Base-by-base conservation (phyloP, 805 yeast species). In the Schwanniomyces pseudopolymorphus region DNA sequence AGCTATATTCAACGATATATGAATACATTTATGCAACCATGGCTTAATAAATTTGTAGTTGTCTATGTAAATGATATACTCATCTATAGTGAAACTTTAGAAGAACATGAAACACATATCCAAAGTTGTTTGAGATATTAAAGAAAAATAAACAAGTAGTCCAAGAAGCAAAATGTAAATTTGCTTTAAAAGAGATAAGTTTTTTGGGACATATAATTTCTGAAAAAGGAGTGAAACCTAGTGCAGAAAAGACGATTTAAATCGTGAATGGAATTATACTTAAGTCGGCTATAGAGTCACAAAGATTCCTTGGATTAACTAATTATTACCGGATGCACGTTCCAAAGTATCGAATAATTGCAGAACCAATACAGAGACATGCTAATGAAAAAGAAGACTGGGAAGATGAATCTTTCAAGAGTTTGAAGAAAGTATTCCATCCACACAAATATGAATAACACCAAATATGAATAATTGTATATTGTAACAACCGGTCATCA, bases 1-100 rank as follows among this genome's bases (percentile, higher is more conserved):
- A 56, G 59, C 1, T 44, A 55, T 3, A 61, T 63, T 38, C 64
- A 59, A 40, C 13, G 39, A 14, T 21, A 21, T 8, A 46, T 46
- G 43, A 39, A 39, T 24, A 5, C 6, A 16, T n/a, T 39, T 25
- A 16, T 39, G 21, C 19, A 16, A 14, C 21, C 24, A 20, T 4
- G 7, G 14, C 11, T 17, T 8, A 14, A 9, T n/a, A 31, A 31
- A n/a, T 16, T 19, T 14, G 33, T n/a, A 6, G 6, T 39, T 13
- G 33, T 39, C 4, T 39, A 39, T n/a, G 7, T 39, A 8, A 33
- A 39, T 39, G 33, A 39, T 11, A 9, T 39, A n/a, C 26, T 24
- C 6, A 25, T 39, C 4, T 39, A 39, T 24, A 39, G 41, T n/a
- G 5, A 39, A 1, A 35, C 6, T 20, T 20, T 9, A 10, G 3